Percentiles rank a stretch among this genome's conserved stretches.
Conservation (phyloP, 345 rosid species). For the Salix arbutifolia region DNA sequence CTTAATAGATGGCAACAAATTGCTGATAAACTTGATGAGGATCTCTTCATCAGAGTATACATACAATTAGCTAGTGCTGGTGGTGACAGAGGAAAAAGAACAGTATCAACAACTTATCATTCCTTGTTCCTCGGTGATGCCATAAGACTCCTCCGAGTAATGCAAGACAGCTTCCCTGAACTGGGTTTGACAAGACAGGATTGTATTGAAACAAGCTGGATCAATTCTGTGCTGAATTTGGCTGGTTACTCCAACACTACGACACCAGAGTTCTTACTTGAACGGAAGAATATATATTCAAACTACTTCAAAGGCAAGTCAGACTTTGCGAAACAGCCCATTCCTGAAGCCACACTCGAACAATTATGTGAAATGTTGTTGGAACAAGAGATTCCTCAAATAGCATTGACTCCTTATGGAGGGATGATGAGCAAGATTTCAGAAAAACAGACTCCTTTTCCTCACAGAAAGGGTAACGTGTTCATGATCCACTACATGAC, state of each 20-base stretch:
- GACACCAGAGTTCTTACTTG: conserved; percentile 24
- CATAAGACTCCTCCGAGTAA: conserved; percentile 20
- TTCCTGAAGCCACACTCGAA: conserved; percentile 21
- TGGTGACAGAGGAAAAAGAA: not conserved
- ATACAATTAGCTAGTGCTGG: not conserved
- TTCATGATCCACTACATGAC: conserved; percentile 26
- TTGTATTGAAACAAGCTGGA: conserved; percentile 38
- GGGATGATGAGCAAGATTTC: conserved; percentile 62
- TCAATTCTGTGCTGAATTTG: conserved; percentile 13
- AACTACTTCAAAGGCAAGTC: conserved; percentile 39
- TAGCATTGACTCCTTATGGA: conserved; percentile 66
- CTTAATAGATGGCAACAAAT: conserved; percentile 13
- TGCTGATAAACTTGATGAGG: conserved; percentile 5
- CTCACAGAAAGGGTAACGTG: conserved; percentile 22
- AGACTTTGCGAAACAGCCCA: conserved; percentile 29
- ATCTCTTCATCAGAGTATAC: conserved; percentile 11
- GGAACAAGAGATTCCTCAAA: conserved; percentile 44
- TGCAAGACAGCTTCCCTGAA: conserved; percentile 30
- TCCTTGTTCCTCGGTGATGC: conserved; percentile 24
- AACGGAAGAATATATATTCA: conserved; percentile 14
- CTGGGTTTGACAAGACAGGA: conserved; percentile 25
- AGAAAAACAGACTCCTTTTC: conserved; percentile 25
- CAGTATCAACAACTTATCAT: conserved; percentile 10
- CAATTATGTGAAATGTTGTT: conserved; percentile 35
- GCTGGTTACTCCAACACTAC: conserved; percentile 17